phyloP scores from a whole-genome alignment of 2,329 filamentous ascomycete species.

The Fusarium compactum region DNA sequence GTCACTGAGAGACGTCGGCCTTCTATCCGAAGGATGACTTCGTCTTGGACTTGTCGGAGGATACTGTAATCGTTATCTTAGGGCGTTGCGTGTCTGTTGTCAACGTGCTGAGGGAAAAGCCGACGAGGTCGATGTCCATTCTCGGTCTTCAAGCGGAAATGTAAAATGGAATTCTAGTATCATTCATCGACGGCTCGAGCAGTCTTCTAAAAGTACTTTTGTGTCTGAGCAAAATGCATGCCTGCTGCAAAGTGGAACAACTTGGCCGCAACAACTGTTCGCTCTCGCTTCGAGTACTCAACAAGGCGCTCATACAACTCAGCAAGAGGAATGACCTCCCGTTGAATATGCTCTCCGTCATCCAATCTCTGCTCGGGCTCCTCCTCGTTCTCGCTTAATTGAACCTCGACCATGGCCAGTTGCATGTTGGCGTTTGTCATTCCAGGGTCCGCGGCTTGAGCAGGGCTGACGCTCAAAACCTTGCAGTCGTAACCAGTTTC shows the following conservation, averaged over 20 bases:
- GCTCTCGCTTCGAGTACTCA: conserved; percentile 43
- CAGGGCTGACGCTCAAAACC: conserved; percentile 41
- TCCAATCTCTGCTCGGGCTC: conserved; percentile 43
- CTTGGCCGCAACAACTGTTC: conserved; percentile 45
- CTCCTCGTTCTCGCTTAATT: conserved; percentile 37
- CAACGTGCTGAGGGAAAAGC: not conserved
- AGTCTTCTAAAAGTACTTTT: conserved; percentile 43
- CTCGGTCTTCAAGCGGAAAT: not conserved
- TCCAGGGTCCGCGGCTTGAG: conserved; percentile 42
- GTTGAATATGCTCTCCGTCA: conserved; percentile 44
- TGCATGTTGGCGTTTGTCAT: conserved; percentile 48
- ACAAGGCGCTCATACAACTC: conserved; percentile 44
- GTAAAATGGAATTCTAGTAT: not conserved
- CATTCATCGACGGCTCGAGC: not conserved
- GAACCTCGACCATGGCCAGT: conserved; percentile 45
- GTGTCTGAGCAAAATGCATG: conserved; percentile 47
- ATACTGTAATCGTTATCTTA: not conserved
- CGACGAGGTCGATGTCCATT: not conserved
- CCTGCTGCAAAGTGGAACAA: conserved; percentile 47
- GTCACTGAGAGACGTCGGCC: no score
- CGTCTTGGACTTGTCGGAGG: no score
- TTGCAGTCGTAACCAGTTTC: conserved; percentile 45
- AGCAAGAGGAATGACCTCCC: conserved; percentile 40
- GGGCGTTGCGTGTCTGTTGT: not conserved
- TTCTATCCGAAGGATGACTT: no score